Conservation (phyloP, 176 grass and related monocot species). For the Stipa capillata region DNA sequence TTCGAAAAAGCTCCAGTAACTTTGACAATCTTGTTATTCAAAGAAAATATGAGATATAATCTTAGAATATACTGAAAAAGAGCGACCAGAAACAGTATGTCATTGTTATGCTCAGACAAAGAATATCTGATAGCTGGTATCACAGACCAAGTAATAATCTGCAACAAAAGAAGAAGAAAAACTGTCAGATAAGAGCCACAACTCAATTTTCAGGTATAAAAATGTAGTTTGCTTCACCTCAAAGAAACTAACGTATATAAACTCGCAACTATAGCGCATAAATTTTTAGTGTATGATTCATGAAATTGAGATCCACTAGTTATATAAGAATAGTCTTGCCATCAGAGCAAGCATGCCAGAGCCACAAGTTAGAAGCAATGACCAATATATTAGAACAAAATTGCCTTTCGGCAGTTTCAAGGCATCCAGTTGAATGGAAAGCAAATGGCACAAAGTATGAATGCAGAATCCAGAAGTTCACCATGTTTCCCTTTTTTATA, state of each 20-base stretch:
- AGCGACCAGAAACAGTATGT: slow-evolving; percentile 60
- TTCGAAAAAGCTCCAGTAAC: slow-evolving; percentile 72
- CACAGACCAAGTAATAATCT: slow-evolving; percentile 89
- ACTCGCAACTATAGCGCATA: not conserved
- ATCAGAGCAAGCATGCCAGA: not conserved
- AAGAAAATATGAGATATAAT: slow-evolving; percentile 79
- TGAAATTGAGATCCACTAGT: too few relatives aligned
- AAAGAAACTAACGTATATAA: not conserved
- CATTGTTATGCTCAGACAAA: slow-evolving; percentile 59
- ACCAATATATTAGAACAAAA: not conserved
- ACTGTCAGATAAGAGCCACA: slow-evolving; percentile 3
- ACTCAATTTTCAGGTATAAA: not conserved
- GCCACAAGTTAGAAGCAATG: not conserved
- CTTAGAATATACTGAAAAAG: slow-evolving; percentile 82
- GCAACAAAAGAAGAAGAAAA: slow-evolving; percentile 19
- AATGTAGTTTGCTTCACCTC: not conserved
- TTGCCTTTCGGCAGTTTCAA: not conserved
- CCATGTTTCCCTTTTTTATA: not conserved
- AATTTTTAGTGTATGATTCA: not conserved
- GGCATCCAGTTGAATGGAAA: not conserved
- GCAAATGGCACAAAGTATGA: not conserved
- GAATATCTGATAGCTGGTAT: slow-evolving; percentile 74
- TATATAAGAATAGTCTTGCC: not conserved
- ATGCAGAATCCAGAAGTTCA: not conserved
- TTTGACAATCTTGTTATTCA: slow-evolving; percentile 77